phyloP scores from a whole-genome alignment of 352 stramenopile genomes.

The Phytophthora melonis region DNA sequence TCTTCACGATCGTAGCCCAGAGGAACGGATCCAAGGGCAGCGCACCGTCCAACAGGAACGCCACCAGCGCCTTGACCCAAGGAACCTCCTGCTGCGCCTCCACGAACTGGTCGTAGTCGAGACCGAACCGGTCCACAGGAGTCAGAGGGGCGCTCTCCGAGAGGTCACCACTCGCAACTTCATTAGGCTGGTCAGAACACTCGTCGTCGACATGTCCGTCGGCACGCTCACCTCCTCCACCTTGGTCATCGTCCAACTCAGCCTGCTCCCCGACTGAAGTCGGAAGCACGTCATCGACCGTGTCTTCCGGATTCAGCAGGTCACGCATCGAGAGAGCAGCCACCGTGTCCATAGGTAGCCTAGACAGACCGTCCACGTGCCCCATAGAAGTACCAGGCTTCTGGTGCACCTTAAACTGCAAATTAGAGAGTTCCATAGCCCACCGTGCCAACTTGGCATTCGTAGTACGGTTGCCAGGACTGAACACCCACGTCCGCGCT shows the following conservation, averaged over 20 bases:
- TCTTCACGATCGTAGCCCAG: not conserved
- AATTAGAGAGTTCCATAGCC: constrained; percentile 9
- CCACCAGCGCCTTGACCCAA: constrained; percentile 14
- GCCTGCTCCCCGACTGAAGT: not conserved
- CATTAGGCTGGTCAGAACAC: not conserved
- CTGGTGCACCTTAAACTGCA: constrained; percentile 12
- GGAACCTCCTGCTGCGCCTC: not conserved
- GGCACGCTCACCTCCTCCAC: not conserved
- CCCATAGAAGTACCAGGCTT: constrained; percentile 2
- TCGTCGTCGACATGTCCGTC: not conserved
- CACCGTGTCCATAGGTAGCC: not conserved
- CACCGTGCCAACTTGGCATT: constrained; percentile 15
- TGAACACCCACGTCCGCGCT: too few species aligned
- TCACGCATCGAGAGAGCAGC: not conserved
- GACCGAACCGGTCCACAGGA: not conserved
- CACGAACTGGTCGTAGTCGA: not conserved
- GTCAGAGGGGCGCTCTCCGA: not conserved
- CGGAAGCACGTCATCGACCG: too few species aligned
- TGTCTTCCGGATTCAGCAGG: not conserved
- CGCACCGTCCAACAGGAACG: constrained; percentile 6
- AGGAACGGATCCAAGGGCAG: constrained; percentile 13
- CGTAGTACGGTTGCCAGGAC: too few species aligned
- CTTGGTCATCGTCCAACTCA: too few species aligned
- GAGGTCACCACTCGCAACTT: not conserved
- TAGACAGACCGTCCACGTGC: constrained; percentile 11